Evolutionary conservation across 2,329 filamentous ascomycete species (phyloP), one percentile per base, ranked within the genome.

Genomic region (Aspergillus sp.): DNA sequence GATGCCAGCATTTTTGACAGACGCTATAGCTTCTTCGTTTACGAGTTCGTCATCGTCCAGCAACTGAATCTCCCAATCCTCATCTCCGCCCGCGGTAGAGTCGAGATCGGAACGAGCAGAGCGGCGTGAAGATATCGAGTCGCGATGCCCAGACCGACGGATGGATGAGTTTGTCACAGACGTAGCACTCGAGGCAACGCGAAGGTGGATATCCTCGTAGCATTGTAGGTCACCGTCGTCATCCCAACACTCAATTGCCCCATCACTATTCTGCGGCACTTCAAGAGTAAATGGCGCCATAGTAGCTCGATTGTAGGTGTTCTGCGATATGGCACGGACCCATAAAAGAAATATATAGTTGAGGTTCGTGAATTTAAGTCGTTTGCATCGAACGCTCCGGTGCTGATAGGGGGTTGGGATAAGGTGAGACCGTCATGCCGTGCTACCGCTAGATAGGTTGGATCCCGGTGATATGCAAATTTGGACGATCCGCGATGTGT

Each of bases 1-100:
- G 63, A 99, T 96, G 65, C 95, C 95, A 25, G 92, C 93, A 71
- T 87, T 88, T 69, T 91, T 90, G 35, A 93, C 93, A 6, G 91
- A 90, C 23, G 90, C 86, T 67, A 99, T 93, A 59, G 95, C 93
- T 70, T 96, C 90, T 66, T 88, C 79, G 9, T 90, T 96, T 1
- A 91, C 91, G 62, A 86, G 84, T 68, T 96, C 90, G 72, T 97
- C 93, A 71, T 95, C 90, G 49, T 88, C 90, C 2, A 91, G 87
- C 31, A 98, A 79, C 65, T 93, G 85, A 21, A 98, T 84, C 66
- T 97, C 91, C 80, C 88, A 92, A 75, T 96, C 91, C 68, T 96
- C 91, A 68, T 96, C 91, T 60, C 87, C 90, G 60, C 76, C 81
- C 56, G 84, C 84, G 63, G 86, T 80, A 1, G 88, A 91, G 52